These are phyloP conservation scores for Acarospora socialis DNA, from an alignment of 2,329 filamentous ascomycete genomes.

Conservation along the genomic window DNA sequence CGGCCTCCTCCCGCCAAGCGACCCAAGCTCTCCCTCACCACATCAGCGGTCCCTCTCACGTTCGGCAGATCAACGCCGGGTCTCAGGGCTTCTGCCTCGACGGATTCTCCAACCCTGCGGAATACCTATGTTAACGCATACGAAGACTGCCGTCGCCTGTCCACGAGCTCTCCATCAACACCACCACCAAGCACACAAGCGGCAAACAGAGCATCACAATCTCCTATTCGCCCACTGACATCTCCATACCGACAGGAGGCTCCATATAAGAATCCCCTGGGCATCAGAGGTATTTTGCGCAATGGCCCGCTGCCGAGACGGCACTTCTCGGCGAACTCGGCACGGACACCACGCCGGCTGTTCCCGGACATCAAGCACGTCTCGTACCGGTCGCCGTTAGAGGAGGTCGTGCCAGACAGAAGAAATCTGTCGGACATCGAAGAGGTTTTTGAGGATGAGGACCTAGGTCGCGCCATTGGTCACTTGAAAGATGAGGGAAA, in stretches of 20 bases:
- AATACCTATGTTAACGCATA: conserved; percentile 51
- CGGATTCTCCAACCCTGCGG: conserved; percentile 42
- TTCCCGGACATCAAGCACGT: conserved; percentile 12
- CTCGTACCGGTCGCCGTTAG: conserved; percentile 6
- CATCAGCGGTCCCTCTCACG: conserved; percentile 33
- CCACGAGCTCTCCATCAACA: conserved; percentile 19
- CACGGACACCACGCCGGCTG: conserved; percentile 7
- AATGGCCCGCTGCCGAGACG: conserved; percentile 28
- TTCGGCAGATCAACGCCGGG: conserved; percentile 41
- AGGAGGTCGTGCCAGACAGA: conserved; percentile 10
- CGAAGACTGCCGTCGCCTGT: conserved; percentile 25
- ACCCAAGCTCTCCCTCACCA: conserved; percentile 49
- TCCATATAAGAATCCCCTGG: conserved; percentile 30
- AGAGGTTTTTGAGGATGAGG: conserved; percentile 2
- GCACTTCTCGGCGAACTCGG: conserved; percentile 7
- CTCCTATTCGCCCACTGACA: conserved; percentile 2
- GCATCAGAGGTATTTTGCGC: conserved; percentile 32
- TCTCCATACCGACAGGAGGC: conserved; percentile 13
- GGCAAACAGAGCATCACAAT: conserved; percentile 8
- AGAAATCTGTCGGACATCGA: conserved; percentile 8
- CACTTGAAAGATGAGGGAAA: not conserved
- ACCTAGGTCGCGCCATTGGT: not conserved
- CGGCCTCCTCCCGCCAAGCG: conserved; percentile 21
- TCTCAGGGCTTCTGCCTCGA: conserved; percentile 28
- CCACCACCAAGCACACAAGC: conserved; percentile 4